Evolutionary conservation across 495 filamentous ascomycete species (phyloP).

Genomic region (Podospora appendiculata): DNA sequence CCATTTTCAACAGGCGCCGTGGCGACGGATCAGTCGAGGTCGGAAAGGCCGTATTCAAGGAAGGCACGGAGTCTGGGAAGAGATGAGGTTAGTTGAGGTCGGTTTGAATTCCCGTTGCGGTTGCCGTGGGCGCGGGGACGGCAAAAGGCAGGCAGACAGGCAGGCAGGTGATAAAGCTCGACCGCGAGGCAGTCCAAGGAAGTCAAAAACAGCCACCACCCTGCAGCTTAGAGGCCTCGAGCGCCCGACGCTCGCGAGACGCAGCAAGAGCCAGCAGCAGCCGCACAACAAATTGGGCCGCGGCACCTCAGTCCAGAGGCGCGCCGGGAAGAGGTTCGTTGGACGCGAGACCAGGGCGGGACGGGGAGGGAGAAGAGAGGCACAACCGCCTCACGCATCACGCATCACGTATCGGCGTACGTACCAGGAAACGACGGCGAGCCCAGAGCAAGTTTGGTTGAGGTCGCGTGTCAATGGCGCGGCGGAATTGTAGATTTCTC

Average conservation of each 20-base stretch:
- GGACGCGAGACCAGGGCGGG: background rate
- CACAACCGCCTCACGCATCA: background rate
- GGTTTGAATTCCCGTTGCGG: background rate
- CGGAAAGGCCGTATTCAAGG: conserved; percentile 10
- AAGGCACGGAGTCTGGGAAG: conserved; percentile 22
- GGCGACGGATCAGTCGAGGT: conserved; percentile 5
- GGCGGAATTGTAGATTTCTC: conserved; percentile 10
- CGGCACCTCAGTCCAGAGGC: background rate
- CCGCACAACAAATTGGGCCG: background rate
- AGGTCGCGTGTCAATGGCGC: conserved; percentile 21
- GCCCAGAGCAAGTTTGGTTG: background rate
- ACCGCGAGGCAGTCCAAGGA: background rate
- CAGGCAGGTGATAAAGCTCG: background rate
- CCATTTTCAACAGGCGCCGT: conserved; percentile 31
- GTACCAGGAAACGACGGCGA: conserved; percentile 15
- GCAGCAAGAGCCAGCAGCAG: too few species aligned
- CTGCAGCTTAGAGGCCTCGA: too few species aligned
- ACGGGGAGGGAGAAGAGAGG: background rate
- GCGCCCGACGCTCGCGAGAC: too few species aligned
- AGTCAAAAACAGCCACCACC: background rate
- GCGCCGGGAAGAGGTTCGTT: background rate
- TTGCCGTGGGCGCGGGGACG: background rate
- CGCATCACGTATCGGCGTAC: conserved; percentile 8
- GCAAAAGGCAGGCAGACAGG: background rate
- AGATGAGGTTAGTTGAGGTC: conserved; percentile 15